A percentile compares a stretch with the other conserved stretches of the same genome.
phyloP scores from a whole-genome alignment of 2,329 filamentous ascomycete genomes.

The Alternaria tenuissima region DNA sequence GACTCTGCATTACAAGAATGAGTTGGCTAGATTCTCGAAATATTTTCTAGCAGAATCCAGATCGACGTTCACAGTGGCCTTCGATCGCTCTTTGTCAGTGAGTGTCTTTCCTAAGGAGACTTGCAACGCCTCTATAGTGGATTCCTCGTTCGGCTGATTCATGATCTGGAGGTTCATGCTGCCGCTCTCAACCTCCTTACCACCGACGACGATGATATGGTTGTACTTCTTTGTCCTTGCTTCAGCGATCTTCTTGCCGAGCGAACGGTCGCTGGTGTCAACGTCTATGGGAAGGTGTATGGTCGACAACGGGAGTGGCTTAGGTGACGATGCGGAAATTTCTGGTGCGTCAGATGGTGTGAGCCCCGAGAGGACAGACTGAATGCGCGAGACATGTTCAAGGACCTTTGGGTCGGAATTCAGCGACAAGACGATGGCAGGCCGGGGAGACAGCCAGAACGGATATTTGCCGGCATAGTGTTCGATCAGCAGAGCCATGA shows the following conservation, averaged over 20 bases:
- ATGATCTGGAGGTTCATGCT: constrained; percentile 42
- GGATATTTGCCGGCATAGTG: constrained; percentile 80
- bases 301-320: constrained; percentile 58
- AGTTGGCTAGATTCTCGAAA: constrained; percentile 40
- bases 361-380: constrained; percentile 42
- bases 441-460: constrained; percentile 86
- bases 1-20: constrained; percentile 31
- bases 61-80: constrained; percentile 24
- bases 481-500: constrained; percentile 86
- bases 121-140: constrained; percentile 48
- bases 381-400: constrained; percentile 55
- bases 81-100: constrained; percentile 22
- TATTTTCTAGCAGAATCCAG: constrained; percentile 37
- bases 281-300: constrained; percentile 74
- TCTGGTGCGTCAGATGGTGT: constrained; percentile 21
- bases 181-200: constrained; percentile 36
- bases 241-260: constrained; percentile 75
- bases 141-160: constrained; percentile 50
- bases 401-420: constrained; percentile 67
- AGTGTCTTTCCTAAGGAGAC: constrained; percentile 23
- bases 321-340: constrained; percentile 28
- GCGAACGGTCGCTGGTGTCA: constrained; percentile 68
- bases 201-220: constrained; percentile 75
- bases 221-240: constrained; percentile 78
- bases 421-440: constrained; percentile 77